phyloP scores from a whole-genome alignment of 768 basidiomycete genomes.

The Trichaptum fuscoviolaceum region DNA sequence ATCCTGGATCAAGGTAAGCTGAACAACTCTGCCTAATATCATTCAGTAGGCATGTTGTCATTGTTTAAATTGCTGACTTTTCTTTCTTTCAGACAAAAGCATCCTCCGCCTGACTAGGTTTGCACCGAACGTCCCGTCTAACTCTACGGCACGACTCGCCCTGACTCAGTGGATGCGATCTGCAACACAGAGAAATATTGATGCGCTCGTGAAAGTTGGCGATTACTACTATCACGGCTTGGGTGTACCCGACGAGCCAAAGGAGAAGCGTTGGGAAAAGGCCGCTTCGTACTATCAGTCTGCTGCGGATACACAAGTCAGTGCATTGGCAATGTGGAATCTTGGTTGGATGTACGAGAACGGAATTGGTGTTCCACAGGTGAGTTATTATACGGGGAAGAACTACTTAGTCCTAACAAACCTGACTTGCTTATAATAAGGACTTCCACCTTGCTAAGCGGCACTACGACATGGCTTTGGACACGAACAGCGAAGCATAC shows the following conservation, averaged over 20 bases:
- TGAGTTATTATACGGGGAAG: conserved; percentile 29
- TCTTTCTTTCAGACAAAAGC: conserved; percentile 52
- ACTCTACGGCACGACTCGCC: conserved; percentile 77
- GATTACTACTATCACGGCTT: conserved; percentile 95
- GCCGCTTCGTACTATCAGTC: conserved; percentile 93
- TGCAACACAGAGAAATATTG: conserved; percentile 90
- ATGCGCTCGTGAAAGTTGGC: conserved; percentile 95
- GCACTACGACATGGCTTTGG: conserved; percentile 86
- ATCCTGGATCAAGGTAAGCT: conserved; percentile 82
- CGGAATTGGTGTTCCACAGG: conserved; percentile 86
- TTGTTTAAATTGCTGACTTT: conserved; percentile 25
- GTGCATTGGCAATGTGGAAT: conserved; percentile 97
- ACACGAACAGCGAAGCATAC: conserved; percentile 86
- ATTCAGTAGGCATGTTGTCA: conserved; percentile 21
- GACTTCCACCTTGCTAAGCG: conserved; percentile 97
- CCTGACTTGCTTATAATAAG: conserved; percentile 28
- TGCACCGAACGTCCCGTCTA: conserved; percentile 67
- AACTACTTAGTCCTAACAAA: not conserved
- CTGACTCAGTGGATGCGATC: conserved; percentile 94
- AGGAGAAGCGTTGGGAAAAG: conserved; percentile 69
- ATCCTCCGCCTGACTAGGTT: conserved; percentile 63
- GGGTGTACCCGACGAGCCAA: conserved; percentile 67
- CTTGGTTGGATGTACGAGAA: conserved; percentile 99
- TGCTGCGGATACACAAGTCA: conserved; percentile 87
- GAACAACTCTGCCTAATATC: conserved; percentile 16